phyloP scores from a whole-genome alignment of 495 filamentous ascomycete genomes.

The Xylona heveae region DNA sequence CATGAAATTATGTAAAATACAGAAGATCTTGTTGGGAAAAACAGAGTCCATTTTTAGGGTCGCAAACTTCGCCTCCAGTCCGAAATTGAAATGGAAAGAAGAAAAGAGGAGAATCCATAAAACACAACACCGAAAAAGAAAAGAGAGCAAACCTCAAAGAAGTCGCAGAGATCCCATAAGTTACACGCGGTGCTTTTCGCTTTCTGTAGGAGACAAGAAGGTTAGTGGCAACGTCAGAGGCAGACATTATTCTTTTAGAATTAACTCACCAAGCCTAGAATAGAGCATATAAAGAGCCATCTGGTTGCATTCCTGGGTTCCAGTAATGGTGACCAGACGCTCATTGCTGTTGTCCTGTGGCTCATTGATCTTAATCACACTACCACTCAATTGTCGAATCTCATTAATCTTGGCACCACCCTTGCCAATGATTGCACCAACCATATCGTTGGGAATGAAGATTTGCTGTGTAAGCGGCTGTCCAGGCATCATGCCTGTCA shows the following conservation, averaged over 20 bases:
- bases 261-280: slow-evolving; percentile 70
- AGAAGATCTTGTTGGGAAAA: too few relatives aligned
- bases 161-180: too few relatives aligned
- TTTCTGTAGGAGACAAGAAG: slow-evolving; percentile 13
- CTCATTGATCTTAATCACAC: slow-evolving; percentile 99
- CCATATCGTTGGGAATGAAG: slow-evolving; percentile 98
- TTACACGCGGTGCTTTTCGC: slow-evolving; percentile 24
- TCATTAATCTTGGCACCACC: slow-evolving; percentile 99
- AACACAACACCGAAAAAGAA: too few relatives aligned
- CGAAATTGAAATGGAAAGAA: too few relatives aligned
- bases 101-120: too few relatives aligned
- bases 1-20: too few relatives aligned
- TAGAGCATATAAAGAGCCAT: slow-evolving; percentile 99
- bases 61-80: too few relatives aligned
- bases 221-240: slow-evolving; percentile 1
- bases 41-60: too few relatives aligned
- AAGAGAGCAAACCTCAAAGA: too few relatives aligned
- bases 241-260: slow-evolving; percentile 8
- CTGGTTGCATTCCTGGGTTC: slow-evolving; percentile 93
- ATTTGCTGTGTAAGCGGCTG: slow-evolving; percentile 94
- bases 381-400: slow-evolving; percentile 87
- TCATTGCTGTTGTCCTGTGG: slow-evolving; percentile 98
- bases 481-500: slow-evolving; percentile 56
- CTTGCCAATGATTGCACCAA: slow-evolving; percentile 96
- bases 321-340: slow-evolving; percentile 88